These are phyloP conservation scores for Streptanthus diversifolius DNA, from an alignment of 345 rosid genomes.

Conservation along the genomic window DNA sequence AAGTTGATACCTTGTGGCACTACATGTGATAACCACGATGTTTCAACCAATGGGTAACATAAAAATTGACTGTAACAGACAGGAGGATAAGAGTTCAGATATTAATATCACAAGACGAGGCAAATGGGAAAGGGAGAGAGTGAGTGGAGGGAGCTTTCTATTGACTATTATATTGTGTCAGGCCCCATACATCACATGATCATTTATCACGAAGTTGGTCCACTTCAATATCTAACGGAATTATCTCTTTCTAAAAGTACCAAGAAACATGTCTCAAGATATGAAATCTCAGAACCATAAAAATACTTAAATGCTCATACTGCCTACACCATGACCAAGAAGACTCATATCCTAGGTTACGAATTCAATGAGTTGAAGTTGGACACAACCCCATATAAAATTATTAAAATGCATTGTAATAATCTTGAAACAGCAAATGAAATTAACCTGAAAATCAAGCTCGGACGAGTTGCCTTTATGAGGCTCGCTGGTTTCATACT, in stretches of 20 bases:
- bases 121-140: slow-evolving; percentile 18
- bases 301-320: slow-evolving; percentile 11
- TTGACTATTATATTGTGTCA: slow-evolving; percentile 12
- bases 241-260: slow-evolving; percentile 18
- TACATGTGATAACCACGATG: not conserved
- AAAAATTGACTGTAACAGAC: slow-evolving; percentile 4
- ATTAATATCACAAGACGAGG: slow-evolving; percentile 13
- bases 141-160: not conserved
- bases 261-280: slow-evolving; percentile 17
- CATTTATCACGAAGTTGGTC: slow-evolving; percentile 30
- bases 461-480: slow-evolving; percentile 39
- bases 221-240: slow-evolving; percentile 20
- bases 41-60: not conserved
- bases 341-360: not conserved
- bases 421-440: not conserved
- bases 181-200: slow-evolving; percentile 36
- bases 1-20: not conserved
- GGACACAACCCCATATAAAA: not conserved
- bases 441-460: slow-evolving; percentile 59
- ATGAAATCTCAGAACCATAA: slow-evolving; percentile 23
- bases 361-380: slow-evolving; percentile 11
- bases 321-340: slow-evolving; percentile 9
- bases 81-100: slow-evolving; percentile 15
- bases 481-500: slow-evolving; percentile 54
- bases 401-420: not conserved